Conservation (phyloP, 129 eudicot genomes). For the Flaveria bidentis region DNA sequence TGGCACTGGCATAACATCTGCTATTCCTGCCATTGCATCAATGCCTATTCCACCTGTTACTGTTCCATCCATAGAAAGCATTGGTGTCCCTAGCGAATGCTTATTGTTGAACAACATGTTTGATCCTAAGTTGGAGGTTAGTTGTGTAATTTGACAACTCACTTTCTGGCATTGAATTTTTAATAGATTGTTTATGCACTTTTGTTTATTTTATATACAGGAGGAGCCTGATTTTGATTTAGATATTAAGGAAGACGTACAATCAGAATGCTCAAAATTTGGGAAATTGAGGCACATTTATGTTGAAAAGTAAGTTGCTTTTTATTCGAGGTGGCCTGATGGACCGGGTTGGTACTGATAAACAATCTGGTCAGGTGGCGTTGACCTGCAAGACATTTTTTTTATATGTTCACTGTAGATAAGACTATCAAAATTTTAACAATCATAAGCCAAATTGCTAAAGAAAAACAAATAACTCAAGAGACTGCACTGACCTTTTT, state of each 20-base stretch:
- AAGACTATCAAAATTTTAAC: background rate
- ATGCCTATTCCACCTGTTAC: slow-evolving; percentile 51
- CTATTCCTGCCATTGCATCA: slow-evolving; percentile 43
- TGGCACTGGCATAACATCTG: slow-evolving; percentile 37
- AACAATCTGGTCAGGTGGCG: background rate
- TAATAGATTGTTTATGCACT: background rate
- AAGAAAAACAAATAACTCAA: background rate
- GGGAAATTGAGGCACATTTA: slow-evolving; percentile 68
- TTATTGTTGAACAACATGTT: slow-evolving; percentile 84
- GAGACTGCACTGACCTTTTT: background rate
- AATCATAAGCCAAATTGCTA: background rate
- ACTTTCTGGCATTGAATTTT: slow-evolving; percentile 12
- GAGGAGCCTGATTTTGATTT: slow-evolving; percentile 80
- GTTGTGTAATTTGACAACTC: slow-evolving; percentile 17
- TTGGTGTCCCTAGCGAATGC: slow-evolving; percentile 82
- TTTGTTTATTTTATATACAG: slow-evolving; percentile 38
- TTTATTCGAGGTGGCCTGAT: background rate
- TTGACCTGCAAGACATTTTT: background rate
- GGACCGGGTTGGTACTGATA: background rate
- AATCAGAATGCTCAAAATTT: slow-evolving; percentile 70
- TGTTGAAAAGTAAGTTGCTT: slow-evolving; percentile 66
- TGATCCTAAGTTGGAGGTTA: slow-evolving; percentile 76
- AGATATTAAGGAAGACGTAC: slow-evolving; percentile 79
- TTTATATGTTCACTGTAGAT: background rate
- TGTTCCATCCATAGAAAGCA: slow-evolving; percentile 54